phyloP scores from a whole-genome alignment of 345 rosid genomes.

The Zanthoxylum bungeanum region DNA sequence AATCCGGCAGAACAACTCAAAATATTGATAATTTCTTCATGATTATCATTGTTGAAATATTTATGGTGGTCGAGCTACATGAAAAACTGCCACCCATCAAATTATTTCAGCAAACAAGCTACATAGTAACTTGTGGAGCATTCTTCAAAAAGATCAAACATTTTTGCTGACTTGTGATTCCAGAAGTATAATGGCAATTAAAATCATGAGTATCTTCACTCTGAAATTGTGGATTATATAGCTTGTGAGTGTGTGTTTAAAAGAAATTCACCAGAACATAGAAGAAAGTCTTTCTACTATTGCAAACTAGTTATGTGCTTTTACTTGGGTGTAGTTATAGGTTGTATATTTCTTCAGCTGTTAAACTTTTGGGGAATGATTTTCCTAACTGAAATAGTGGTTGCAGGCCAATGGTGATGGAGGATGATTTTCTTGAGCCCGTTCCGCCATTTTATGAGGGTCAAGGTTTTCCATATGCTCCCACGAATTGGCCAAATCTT shows the following conservation, averaged over 20 bases:
- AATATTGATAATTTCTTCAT: background rate
- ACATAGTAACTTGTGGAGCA: too few species aligned
- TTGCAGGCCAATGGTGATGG: slow-evolving; percentile 19
- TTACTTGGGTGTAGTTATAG: background rate
- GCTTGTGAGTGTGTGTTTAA: background rate
- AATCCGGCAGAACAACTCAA: background rate
- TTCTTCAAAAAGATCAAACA: too few species aligned
- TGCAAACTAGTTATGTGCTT: background rate
- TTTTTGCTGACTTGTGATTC: background rate
- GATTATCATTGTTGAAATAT: too few species aligned
- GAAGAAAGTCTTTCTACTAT: background rate
- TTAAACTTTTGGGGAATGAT: slow-evolving; percentile 34
- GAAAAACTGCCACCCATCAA: background rate
- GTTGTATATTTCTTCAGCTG: background rate
- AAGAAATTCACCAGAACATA: background rate
- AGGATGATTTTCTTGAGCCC: slow-evolving; percentile 32
- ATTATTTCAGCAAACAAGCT: slow-evolving; percentile 2
- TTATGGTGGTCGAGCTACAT: too few species aligned
- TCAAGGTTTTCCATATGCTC: slow-evolving; percentile 88
- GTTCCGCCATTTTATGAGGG: slow-evolving; percentile 47
- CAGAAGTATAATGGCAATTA: background rate
- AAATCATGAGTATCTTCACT: background rate
- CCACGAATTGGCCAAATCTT: slow-evolving; percentile 64
- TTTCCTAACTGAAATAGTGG: too few species aligned
- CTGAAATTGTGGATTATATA: background rate